Evolutionary conservation across 805 yeast species (phyloP), one percentile per base, ranked within the genome.

Genomic region (Starmera caribaea): DNA sequence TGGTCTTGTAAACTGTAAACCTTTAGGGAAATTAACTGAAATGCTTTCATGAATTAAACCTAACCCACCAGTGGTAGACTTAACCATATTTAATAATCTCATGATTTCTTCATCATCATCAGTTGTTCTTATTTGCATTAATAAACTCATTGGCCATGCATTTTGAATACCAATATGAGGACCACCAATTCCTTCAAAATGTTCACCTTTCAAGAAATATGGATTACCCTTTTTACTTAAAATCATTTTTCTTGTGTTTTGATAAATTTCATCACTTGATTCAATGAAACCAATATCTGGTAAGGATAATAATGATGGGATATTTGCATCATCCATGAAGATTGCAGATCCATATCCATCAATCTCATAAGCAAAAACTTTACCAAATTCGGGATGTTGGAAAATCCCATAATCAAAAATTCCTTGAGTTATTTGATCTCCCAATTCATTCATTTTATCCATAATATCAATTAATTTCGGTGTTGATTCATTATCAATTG

Each of bases 81-180:
- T 69, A 6, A 87, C 57, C 38, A 69, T 45, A 6, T 67, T 52
- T 45, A 87, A 61, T 42, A 67, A 63, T 31, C 60, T 57, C 39
- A 47, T 15, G 24, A 88, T 85, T 53, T 86, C 95, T 1, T 66
- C 67, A 41, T 85, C 92, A 46, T 80, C 76, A 45, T 76, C 74
- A 5, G 80, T 66, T 0, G 96, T 87, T 45, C 95, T 69, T 16
- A 86, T 85, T 28, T 77, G 73, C 38, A 84, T 69, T 31, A 86
- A 61, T n/a, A 82, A 62, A 29, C 88, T 76, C 95, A 87, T 81
- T 12, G 96, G 96, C 96, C 96, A 87, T 0, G 94, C 95, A 54
- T 79, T 69, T 16, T 68, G 63, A 16, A 81, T 69, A 1, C 95
- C 96, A 33, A 87, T 74, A 56, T 87, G 96, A 0, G 96, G 96